Evolutionary conservation across 2,329 filamentous ascomycete genomes (phyloP).

Genomic region (Septoria linicola): DNA sequence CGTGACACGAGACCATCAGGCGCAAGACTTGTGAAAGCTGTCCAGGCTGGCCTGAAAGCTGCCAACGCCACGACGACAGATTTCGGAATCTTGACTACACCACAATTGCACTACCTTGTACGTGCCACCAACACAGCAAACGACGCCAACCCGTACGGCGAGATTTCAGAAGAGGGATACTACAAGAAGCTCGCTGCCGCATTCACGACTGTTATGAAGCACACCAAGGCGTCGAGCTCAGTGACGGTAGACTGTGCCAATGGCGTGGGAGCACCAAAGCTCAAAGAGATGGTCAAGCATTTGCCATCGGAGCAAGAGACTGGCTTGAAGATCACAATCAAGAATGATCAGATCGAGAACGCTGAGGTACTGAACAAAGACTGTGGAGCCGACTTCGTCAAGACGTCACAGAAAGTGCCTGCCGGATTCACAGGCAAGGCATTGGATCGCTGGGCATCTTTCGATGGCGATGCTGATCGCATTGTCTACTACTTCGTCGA

Average conservation of each 20-base stretch:
- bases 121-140: constrained; percentile 91
- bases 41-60: constrained; percentile 76
- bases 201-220: constrained; percentile 78
- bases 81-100: constrained; percentile 89
- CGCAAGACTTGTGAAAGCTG: constrained; percentile 73
- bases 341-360: constrained; percentile 90
- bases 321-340: constrained; percentile 75
- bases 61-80: constrained; percentile 73
- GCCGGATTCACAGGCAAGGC: constrained; percentile 74
- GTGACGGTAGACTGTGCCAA: constrained; percentile 94
- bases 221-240: constrained; percentile 69
- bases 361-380: constrained; percentile 84
- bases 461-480: constrained; percentile 93
- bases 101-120: constrained; percentile 96
- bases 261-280: constrained; percentile 89
- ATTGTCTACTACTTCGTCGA: constrained; percentile 94
- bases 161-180: constrained; percentile 86
- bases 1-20: constrained; percentile 93
- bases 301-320: constrained; percentile 63
- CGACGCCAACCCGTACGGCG: constrained; percentile 82
- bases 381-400: constrained; percentile 96
- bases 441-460: constrained; percentile 79
- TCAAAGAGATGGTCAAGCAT: constrained; percentile 80
- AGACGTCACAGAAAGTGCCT: constrained; percentile 91
- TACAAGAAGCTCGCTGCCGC: constrained; percentile 87